phyloP scores from a whole-genome alignment of 768 basidiomycete genomes.

The Panus rudis region DNA sequence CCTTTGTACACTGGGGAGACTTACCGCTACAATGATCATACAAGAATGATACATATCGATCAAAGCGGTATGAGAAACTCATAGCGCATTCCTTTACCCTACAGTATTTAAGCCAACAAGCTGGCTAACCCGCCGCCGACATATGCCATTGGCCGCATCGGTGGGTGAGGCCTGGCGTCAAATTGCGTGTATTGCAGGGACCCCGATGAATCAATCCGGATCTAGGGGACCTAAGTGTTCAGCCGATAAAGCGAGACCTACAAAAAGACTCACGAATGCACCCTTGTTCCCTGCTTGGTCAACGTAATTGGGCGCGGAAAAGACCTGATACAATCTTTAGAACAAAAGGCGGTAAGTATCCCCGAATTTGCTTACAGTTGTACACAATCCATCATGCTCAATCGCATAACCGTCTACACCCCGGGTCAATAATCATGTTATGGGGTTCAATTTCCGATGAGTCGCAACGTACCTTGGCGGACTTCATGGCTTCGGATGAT shows the following conservation, averaged over 20 bases:
- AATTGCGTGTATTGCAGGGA: slow-evolving; percentile 72
- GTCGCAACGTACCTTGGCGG: slow-evolving; percentile 60
- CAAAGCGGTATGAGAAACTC: too few species aligned
- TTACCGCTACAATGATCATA: too few species aligned
- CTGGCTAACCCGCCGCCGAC: slow-evolving; percentile 57
- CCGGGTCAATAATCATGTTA: not conserved
- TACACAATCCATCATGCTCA: slow-evolving; percentile 92
- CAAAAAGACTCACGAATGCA: slow-evolving; percentile 60
- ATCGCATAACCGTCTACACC: slow-evolving; percentile 81
- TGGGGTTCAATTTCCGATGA: slow-evolving; percentile 2
- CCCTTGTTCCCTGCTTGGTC: slow-evolving; percentile 91
- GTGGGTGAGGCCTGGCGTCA: slow-evolving; percentile 81
- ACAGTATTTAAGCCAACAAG: slow-evolving; percentile 54
- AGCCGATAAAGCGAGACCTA: not conserved
- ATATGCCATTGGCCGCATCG: slow-evolving; percentile 92
- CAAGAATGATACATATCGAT: too few species aligned
- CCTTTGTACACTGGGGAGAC: too few species aligned
- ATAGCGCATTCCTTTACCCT: not conserved
- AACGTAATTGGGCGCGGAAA: slow-evolving; percentile 93
- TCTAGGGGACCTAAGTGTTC: slow-evolving; percentile 33
- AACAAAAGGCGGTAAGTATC: not conserved
- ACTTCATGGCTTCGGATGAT: slow-evolving; percentile 97
- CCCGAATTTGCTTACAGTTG: slow-evolving; percentile 51
- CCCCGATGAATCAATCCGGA: slow-evolving; percentile 77
- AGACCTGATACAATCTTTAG: slow-evolving; percentile 67